Base-by-base conservation (phyloP, 2,329 filamentous ascomycete genomes). In the Chrysoporthe deuterocubensis region DNA sequence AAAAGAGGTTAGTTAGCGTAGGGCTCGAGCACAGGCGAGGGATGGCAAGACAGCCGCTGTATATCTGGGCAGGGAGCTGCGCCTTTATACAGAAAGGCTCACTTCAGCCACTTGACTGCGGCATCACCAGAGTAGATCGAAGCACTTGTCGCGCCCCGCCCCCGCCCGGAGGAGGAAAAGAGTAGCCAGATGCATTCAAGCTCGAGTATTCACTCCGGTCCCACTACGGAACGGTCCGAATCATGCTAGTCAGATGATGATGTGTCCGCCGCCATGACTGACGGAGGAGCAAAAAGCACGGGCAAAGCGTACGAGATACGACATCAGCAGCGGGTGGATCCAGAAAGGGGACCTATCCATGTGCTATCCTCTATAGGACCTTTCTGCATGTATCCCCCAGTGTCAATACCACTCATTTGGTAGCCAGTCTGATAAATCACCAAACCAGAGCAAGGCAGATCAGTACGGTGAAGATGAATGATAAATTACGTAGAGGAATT, bases 141-240 rank as follows among this genome's bases (percentile, higher is more conserved):
- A 9, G 5, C 9, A 7, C 37, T 40, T 40, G 4, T 2, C 37
- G 37, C 5, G 37, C 37, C 37, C 37, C 37, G 26, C 26, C 26
- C 2, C 26, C 26, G 26, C 26, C 26, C 26, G 21, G 21, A 21
- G 21, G 21, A 54, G 21, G 16, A 48, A 32, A 32, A 34, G 13
- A 54, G 13, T 14, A n/a, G 9, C 37, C 37, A 1, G 37, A 40
- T 40, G 14, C 21, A 48, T 48, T 13, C 21, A 52, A 26, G 21
- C n/a, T 21, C n/a, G 9, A 52, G 48, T 14, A 52, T 4, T 21
- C 48, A 52, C 48, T 13, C n/a, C 48, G 14, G 11, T 32, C 9
- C 50, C 21, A 21, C 50, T 54, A 34, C 50, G 50, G 50, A 54
- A 54, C 50, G 50, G 50, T 54, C 50, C 50, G 50, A 54, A 54